Conservation (phyloP, 495 filamentous ascomycete species). For the Halenospora varia region DNA sequence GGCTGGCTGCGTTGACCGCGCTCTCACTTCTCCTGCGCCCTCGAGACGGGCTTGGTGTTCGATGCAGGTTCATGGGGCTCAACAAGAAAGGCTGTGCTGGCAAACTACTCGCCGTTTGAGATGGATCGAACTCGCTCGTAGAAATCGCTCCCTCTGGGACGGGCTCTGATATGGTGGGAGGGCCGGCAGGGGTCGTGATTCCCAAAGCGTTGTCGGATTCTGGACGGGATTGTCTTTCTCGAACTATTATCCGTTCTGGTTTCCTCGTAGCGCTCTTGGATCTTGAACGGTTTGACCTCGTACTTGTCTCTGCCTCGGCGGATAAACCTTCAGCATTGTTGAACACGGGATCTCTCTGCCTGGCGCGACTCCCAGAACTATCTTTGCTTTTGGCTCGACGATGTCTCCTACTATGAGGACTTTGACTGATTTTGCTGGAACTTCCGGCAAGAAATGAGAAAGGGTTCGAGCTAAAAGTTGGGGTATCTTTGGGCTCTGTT, state of each 20-base stretch:
- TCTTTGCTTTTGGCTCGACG: background rate
- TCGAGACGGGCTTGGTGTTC: background rate
- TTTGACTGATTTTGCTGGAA: background rate
- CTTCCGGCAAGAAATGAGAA: background rate
- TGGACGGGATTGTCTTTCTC: no score
- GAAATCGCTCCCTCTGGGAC: background rate
- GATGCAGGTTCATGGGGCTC: background rate
- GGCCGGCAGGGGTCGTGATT: no score
- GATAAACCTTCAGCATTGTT: background rate
- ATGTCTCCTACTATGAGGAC: background rate
- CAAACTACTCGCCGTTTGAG: background rate
- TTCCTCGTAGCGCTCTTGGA: no score
- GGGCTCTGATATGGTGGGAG: no score
- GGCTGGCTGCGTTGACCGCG: background rate
- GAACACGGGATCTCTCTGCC: background rate
- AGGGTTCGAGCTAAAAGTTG: background rate
- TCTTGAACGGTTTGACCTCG: no score
- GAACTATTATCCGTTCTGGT: no score
- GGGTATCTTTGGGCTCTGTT: background rate
- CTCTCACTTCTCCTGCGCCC: background rate
- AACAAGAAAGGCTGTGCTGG: background rate
- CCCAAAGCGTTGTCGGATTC: no score
- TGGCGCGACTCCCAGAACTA: background rate
- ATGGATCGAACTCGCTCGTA: background rate
- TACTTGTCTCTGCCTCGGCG: background rate